Conservation (phyloP, 1,284 basidiomycete species). For the Wallemia mellicola region DNA sequence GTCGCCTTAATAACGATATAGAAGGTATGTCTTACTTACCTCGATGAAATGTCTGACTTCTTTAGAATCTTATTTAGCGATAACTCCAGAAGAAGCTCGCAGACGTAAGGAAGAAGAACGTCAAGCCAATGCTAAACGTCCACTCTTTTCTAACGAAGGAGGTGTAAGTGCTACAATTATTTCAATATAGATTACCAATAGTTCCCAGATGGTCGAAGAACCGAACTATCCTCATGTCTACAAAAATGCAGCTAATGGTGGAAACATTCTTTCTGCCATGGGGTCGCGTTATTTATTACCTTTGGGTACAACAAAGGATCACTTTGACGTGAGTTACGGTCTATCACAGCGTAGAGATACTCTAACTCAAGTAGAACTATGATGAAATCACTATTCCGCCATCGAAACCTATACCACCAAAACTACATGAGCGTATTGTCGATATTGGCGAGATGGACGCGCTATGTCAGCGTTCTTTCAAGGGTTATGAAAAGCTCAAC, state of each 20-base stretch:
- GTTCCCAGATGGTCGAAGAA: constrained; percentile 8
- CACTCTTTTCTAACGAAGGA: constrained; percentile 23
- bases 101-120: constrained; percentile 34
- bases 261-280: constrained; percentile 38
- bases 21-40: neutral
- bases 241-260: constrained; percentile 31
- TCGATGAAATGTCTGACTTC: neutral
- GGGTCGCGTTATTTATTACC: constrained; percentile 53
- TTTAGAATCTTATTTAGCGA: constrained; percentile 5
- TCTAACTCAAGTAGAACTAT: constrained; percentile 12
- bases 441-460: constrained; percentile 42
- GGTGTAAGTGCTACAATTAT: constrained; percentile 13
- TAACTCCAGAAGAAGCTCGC: constrained; percentile 28
- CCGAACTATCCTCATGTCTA: constrained; percentile 61
- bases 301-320: constrained; percentile 40
- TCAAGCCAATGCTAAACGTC: constrained; percentile 31
- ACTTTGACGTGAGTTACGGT: constrained; percentile 26
- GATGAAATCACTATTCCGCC: constrained; percentile 72
- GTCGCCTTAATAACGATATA: neutral
- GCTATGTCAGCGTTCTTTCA: constrained; percentile 59
- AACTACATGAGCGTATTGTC: constrained; percentile 39
- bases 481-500: constrained; percentile 68
- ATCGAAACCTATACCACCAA: constrained; percentile 44
- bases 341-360: neutral
- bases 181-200: too few relatives aligned